Base-by-base conservation (phyloP, 2,329 filamentous ascomycete genomes). In the Fusarium beomiforme region DNA sequence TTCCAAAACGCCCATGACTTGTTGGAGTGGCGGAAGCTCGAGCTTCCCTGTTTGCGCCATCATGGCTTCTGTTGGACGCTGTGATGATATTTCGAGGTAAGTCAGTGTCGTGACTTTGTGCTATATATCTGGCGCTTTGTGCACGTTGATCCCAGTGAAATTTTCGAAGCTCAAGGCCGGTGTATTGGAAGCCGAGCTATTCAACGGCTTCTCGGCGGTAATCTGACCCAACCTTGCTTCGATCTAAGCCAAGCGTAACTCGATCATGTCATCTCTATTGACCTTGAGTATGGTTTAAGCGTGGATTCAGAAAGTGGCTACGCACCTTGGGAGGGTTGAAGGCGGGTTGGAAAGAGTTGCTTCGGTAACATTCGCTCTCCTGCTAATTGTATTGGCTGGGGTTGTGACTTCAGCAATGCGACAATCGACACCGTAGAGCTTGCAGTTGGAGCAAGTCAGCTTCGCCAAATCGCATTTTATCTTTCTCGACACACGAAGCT, bases 401-500 rank as follows among this genome's bases (percentile, higher is more conserved):
- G 29, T 50, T 34, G 17, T n/a, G 9, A 34, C 17, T 21, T 55
- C 37, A 1, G 51, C 34, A 17, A 55, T 34, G n/a, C 21, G 31
- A 6, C 37, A 55, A 16, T 55, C 37, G 17, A 55, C n/a, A 5
- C 37, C 29, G 3, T 55, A 55, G 2, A 44, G 13, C 39, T 46
- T 55, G 21, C 51, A 55, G 39, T 46, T 46, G 2, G 51, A 55
- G 19, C 51, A 46, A 5, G 37, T 55, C 9, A 26, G 51, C 14
- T 55, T 55, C 1, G 17, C 29, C 7, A 43, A 33, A 12, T 55
- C 37, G 19, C 51, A 55, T 8, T 55, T 55, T 21, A 55, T 55
- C 24, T 55, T 55, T 46, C 51, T 43, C n/a, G 29, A 46, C 5
- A 55, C 13, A 7, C 51, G 44, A 21, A 46, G 24, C 1, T 55